Evolutionary conservation across 1,139 yeast species (phyloP).

Genomic region (Geotrichum fermentans): DNA sequence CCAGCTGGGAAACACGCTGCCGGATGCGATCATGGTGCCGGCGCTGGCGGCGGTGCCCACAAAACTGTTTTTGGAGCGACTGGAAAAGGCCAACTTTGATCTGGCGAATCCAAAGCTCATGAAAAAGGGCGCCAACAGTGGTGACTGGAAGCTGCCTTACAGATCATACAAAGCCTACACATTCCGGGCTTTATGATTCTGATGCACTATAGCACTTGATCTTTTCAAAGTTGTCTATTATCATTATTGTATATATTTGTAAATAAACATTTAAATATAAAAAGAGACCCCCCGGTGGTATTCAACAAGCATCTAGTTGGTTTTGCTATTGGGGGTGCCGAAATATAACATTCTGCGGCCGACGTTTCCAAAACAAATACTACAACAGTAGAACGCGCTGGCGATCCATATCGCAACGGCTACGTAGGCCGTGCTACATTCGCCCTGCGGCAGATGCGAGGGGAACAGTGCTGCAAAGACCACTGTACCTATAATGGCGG

Average conservation of each 20-base stretch:
- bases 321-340: too few relatives aligned
- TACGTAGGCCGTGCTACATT: conserved; percentile 27
- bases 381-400: conserved; percentile 63
- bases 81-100: conserved; percentile 65
- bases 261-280: conserved; percentile 9
- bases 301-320: too few relatives aligned
- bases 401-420: conserved; percentile 47
- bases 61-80: conserved; percentile 52
- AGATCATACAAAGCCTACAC: conserved; percentile 53
- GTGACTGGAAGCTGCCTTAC: conserved; percentile 70
- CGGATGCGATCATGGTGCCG: conserved; percentile 66
- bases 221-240: not conserved
- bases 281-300: too few relatives aligned
- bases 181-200: conserved; percentile 39
- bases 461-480: conserved; percentile 34
- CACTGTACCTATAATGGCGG: conserved; percentile 33
- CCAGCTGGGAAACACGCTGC: conserved; percentile 42
- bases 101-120: conserved; percentile 42
- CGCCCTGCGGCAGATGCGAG: conserved; percentile 28
- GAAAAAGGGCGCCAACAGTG: conserved; percentile 12
- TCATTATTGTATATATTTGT: not conserved
- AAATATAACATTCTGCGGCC: conserved; percentile 49
- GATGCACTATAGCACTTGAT: too few relatives aligned
- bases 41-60: conserved; percentile 54
- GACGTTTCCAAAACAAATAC: conserved; percentile 64